These are phyloP conservation scores for Pseudonitzschia delicatissima DNA, from an alignment of 108 stramenopile species.

Conservation along the genomic window DNA sequence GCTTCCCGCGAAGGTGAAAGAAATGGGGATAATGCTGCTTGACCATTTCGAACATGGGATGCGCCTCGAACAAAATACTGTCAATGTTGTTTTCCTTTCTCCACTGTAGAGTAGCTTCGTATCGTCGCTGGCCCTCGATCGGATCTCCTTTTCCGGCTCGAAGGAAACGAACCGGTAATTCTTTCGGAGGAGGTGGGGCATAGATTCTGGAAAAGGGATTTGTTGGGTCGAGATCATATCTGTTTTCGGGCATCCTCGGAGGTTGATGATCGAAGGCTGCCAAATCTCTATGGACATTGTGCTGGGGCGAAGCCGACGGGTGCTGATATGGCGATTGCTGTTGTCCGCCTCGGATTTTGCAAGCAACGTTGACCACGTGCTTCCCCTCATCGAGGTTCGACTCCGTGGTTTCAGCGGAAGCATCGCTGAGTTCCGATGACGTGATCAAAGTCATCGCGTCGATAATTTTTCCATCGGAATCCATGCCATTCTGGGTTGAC, in stretches of 20 bases:
- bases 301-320: not conserved
- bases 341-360: not conserved
- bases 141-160: conserved; percentile 67
- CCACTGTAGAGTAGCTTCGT: conserved; percentile 62
- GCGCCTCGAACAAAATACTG: conserved; percentile 45
- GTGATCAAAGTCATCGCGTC: not conserved
- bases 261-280: not conserved
- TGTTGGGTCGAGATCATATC: not conserved
- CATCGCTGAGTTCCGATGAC: not conserved
- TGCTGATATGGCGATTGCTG: conserved; percentile 2
- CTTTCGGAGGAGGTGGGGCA: conserved; percentile 35
- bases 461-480: not conserved
- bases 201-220: conserved; percentile 15
- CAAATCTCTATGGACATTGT: too few species aligned
- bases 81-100: conserved; percentile 60
- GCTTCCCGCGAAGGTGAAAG: conserved; percentile 54
- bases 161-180: conserved; percentile 60
- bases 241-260: not conserved
- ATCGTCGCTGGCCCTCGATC: conserved; percentile 54
- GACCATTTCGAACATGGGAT: conserved; percentile 56
- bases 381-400: not conserved
- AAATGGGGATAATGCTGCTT: conserved; percentile 70
- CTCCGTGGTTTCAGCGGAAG: not conserved
- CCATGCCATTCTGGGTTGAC: not conserved
- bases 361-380: not conserved